Conservation (phyloP, 768 basidiomycete genomes). For the Vararia minispora region DNA sequence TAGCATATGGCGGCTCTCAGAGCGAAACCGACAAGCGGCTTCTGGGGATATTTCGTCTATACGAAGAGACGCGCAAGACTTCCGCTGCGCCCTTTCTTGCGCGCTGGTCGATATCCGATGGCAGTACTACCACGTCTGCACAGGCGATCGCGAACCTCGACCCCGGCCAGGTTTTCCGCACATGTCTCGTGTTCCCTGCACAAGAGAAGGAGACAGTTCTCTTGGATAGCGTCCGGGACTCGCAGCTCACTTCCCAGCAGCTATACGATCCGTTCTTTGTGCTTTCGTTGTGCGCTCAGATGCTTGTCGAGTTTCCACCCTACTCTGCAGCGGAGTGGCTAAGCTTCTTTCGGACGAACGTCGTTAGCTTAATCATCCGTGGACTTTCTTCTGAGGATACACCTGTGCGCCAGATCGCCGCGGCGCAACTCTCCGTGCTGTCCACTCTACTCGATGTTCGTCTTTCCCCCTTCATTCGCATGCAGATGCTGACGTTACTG, state of each 20-base stretch:
- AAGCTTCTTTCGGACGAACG: slow-evolving; percentile 73
- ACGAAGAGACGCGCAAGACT: slow-evolving; percentile 57
- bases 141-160: slow-evolving; percentile 68
- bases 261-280: slow-evolving; percentile 80
- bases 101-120: slow-evolving; percentile 48
- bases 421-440: slow-evolving; percentile 49
- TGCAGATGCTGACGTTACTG: neutral
- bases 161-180: slow-evolving; percentile 52
- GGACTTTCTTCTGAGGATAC: slow-evolving; percentile 57
- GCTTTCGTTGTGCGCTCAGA: slow-evolving; percentile 51
- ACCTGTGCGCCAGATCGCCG: slow-evolving; percentile 46
- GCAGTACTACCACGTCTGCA: slow-evolving; percentile 30
- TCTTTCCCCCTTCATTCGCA: slow-evolving; percentile 1
- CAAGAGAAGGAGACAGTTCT: slow-evolving; percentile 14
- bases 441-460: slow-evolving; percentile 55
- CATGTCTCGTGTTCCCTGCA: slow-evolving; percentile 59
- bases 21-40: slow-evolving; percentile 52
- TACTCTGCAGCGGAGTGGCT: slow-evolving; percentile 69
- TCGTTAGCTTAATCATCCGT: slow-evolving; percentile 61
- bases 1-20: slow-evolving; percentile 68
- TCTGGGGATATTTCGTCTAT: slow-evolving; percentile 66
- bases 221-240: too few species aligned
- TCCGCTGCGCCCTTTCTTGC: slow-evolving; percentile 55
- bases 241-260: slow-evolving; percentile 22
- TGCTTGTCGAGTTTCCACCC: slow-evolving; percentile 48